These are phyloP conservation scores for Furcasterigmium furcatum DNA, from an alignment of 2,329 filamentous ascomycete species.

Conservation along the genomic window DNA sequence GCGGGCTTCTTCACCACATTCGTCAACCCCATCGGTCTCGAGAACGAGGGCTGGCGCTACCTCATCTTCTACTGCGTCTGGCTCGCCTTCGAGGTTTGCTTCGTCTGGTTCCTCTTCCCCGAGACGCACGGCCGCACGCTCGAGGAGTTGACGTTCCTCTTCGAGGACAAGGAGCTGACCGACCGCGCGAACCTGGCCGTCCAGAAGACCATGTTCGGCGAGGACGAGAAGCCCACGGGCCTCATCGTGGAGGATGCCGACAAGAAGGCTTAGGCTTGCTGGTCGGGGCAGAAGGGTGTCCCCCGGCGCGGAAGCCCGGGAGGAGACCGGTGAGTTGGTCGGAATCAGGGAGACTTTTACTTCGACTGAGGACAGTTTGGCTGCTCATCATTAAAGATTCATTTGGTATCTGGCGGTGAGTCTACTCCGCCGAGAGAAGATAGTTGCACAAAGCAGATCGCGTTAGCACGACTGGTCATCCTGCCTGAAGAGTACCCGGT, in stretches of 20 bases:
- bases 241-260: constrained; percentile 3
- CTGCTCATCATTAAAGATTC: no score
- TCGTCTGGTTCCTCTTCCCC: constrained; percentile 76
- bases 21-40: constrained; percentile 14
- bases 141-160: constrained; percentile 50
- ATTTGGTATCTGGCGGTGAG: no score
- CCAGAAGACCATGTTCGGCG: constrained; percentile 21
- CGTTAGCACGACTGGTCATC: no score
- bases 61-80: constrained; percentile 15
- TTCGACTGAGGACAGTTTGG: no score
- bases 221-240: constrained; percentile 9
- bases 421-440: no score
- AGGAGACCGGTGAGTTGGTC: no score
- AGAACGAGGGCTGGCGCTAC: constrained; percentile 9
- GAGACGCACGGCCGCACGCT: constrained; percentile 74
- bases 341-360: no score
- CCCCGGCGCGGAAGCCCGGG: no score
- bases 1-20: constrained; percentile 14
- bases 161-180: constrained; percentile 24
- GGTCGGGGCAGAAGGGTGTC: no score
- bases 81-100: constrained; percentile 17
- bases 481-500: no score
- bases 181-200: constrained; percentile 21
- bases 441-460: no score
- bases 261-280: neutral